phyloP scores from a whole-genome alignment of 371 early-diverging fungal species.

The Saksenaea oblongispora region DNA sequence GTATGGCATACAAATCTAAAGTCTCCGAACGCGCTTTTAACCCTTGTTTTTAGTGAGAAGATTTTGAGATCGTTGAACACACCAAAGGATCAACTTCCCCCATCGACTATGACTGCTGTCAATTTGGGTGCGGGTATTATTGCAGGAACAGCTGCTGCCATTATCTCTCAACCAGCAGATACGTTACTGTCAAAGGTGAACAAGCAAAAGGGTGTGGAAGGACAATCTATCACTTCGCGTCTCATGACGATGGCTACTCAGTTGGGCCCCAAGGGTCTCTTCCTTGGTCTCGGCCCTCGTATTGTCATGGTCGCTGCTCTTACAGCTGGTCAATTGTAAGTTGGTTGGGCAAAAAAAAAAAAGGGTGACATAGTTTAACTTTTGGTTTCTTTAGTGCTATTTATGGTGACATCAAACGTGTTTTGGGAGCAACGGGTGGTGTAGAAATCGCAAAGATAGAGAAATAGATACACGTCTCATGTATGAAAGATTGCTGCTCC shows the following conservation, averaged over 20 bases:
- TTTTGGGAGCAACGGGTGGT: constrained; percentile 68
- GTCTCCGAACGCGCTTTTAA: not conserved
- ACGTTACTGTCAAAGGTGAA: constrained; percentile 67
- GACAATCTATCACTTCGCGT: constrained; percentile 59
- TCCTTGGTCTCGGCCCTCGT: constrained; percentile 75
- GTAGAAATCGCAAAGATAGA: constrained; percentile 54
- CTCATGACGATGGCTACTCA: constrained; percentile 61
- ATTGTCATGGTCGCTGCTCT: constrained; percentile 81
- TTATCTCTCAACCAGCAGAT: constrained; percentile 64
- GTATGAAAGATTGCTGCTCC: not conserved
- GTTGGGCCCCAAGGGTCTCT: constrained; percentile 65
- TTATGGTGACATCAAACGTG: constrained; percentile 71
- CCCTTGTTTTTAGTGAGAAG: constrained; percentile 32
- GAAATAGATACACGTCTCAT: not conserved
- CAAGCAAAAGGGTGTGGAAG: constrained; percentile 68
- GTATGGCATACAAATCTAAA: constrained; percentile 28
- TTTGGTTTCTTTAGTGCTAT: constrained; percentile 31
- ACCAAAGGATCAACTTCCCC: constrained; percentile 58
- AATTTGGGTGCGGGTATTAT: constrained; percentile 56
- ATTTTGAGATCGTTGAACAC: constrained; percentile 48
- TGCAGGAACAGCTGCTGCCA: constrained; percentile 62
- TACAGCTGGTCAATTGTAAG: constrained; percentile 70
- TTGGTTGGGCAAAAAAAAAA: not conserved
- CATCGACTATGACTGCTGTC: constrained; percentile 45
- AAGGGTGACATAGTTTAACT: not conserved